phyloP scores from a whole-genome alignment of 2,329 filamentous ascomycete species.

The Myotisia sp. region DNA sequence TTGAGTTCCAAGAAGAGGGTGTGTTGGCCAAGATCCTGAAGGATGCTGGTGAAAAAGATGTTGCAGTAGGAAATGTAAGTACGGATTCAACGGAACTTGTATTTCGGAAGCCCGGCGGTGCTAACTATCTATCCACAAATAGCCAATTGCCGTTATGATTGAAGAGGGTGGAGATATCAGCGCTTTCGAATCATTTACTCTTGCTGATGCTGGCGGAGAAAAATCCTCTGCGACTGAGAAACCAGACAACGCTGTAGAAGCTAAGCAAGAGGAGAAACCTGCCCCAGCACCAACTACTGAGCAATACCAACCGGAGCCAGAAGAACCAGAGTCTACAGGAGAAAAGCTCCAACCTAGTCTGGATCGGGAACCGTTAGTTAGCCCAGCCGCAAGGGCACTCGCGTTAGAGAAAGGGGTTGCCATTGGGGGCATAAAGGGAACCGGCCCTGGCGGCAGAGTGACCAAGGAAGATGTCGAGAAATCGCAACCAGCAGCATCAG shows the following conservation, averaged over 20 bases:
- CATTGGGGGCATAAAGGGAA: constrained; percentile 67
- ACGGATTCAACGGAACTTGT: constrained; percentile 5
- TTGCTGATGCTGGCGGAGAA: constrained; percentile 83
- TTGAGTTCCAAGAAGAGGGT: constrained; percentile 98
- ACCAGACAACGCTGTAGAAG: constrained; percentile 37
- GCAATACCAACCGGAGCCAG: constrained; percentile 31
- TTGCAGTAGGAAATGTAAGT: constrained; percentile 86
- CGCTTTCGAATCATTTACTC: constrained; percentile 75
- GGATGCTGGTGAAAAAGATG: constrained; percentile 84
- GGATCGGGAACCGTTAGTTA: constrained; percentile 63
- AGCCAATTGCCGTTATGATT: constrained; percentile 93
- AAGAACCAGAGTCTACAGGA: constrained; percentile 50
- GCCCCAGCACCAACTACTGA: constrained; percentile 51
- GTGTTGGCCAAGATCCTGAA: constrained; percentile 87
- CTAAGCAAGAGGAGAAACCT: constrained; percentile 37
- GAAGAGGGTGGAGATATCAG: constrained; percentile 79
- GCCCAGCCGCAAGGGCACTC: constrained; percentile 61
- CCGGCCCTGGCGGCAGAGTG: constrained; percentile 71
- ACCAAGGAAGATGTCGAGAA: constrained; percentile 91
- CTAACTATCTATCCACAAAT: constrained; percentile 2
- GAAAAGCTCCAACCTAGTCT: constrained; percentile 71
- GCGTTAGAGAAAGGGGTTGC: constrained; percentile 73
- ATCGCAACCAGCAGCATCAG: constrained; percentile 44
- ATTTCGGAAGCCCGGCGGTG: not conserved
- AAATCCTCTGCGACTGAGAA: constrained; percentile 52